Evolutionary conservation across 1,284 basidiomycete species (phyloP).

Genomic region (Melampsora americana): DNA sequence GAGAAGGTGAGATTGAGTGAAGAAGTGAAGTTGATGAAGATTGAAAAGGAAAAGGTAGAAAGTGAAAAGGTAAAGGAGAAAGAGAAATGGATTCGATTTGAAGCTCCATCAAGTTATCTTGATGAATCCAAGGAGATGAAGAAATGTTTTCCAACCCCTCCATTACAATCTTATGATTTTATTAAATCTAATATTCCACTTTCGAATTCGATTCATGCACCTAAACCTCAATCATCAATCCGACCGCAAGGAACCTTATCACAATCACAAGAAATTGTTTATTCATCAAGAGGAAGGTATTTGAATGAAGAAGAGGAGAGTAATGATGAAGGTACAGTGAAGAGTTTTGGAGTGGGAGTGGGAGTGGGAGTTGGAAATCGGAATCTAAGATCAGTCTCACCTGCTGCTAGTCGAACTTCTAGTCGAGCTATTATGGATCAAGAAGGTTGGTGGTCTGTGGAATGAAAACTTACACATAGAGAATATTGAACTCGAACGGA

Average conservation of each 20-base stretch:
- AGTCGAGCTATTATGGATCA: too few species aligned
- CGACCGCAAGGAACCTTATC: not conserved
- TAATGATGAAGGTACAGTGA: not conserved
- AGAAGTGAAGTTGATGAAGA: too few species aligned
- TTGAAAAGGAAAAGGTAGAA: too few species aligned
- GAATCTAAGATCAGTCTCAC: too few species aligned
- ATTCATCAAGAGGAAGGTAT: not conserved
- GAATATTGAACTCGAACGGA: too few species aligned
- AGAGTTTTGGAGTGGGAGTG: not conserved
- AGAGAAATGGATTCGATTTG: not conserved
- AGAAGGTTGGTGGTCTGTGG: too few species aligned
- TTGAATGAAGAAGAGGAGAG: not conserved
- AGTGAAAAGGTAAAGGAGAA: not conserved
- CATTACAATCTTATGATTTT: not conserved
- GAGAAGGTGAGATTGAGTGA: not conserved
- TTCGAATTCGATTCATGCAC: not conserved
- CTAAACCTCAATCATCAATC: not conserved
- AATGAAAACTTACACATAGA: too few species aligned
- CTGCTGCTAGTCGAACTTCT: not conserved
- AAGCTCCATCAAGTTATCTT: not conserved
- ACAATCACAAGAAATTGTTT: not conserved
- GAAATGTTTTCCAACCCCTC: not conserved
- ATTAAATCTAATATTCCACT: not conserved
- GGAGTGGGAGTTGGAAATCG: not conserved
- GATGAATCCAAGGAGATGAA: not conserved